Conservation (phyloP, 345 rosid genomes). For the Ceriops decandra region DNA sequence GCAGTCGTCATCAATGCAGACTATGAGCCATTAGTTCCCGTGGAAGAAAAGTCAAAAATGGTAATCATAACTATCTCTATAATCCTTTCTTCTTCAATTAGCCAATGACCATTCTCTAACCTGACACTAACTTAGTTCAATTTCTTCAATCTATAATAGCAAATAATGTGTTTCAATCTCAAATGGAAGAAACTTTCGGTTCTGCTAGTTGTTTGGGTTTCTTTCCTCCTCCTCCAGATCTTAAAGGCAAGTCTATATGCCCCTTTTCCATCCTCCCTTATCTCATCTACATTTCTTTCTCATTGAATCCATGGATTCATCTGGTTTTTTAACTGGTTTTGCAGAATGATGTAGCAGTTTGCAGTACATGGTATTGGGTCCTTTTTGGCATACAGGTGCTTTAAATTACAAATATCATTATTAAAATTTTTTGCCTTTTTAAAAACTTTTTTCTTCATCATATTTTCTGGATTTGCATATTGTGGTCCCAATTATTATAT, state of each 20-base stretch:
- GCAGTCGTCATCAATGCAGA: slow-evolving; percentile 72
- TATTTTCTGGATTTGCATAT: neutral
- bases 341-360: slow-evolving; percentile 70
- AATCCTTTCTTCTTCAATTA: neutral
- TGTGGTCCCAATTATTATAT: neutral
- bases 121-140: neutral
- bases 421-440: neutral
- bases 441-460: neutral
- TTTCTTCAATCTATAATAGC: slow-evolving; percentile 32
- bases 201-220: slow-evolving; percentile 52
- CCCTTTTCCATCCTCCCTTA: neutral
- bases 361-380: slow-evolving; percentile 73
- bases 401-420: neutral
- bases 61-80: slow-evolving; percentile 30
- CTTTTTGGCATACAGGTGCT: slow-evolving; percentile 79
- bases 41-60: slow-evolving; percentile 60
- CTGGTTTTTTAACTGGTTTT: neutral
- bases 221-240: slow-evolving; percentile 72
- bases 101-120: neutral
- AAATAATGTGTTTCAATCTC: slow-evolving; percentile 61
- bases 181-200: slow-evolving; percentile 60
- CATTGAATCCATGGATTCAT: slow-evolving; percentile 10
- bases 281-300: neutral
- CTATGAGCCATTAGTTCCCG: slow-evolving; percentile 67
- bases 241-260: slow-evolving; percentile 16